Evolutionary conservation across 352 stramenopile genomes (phyloP).

Genomic region (Pythium coloratum): DNA sequence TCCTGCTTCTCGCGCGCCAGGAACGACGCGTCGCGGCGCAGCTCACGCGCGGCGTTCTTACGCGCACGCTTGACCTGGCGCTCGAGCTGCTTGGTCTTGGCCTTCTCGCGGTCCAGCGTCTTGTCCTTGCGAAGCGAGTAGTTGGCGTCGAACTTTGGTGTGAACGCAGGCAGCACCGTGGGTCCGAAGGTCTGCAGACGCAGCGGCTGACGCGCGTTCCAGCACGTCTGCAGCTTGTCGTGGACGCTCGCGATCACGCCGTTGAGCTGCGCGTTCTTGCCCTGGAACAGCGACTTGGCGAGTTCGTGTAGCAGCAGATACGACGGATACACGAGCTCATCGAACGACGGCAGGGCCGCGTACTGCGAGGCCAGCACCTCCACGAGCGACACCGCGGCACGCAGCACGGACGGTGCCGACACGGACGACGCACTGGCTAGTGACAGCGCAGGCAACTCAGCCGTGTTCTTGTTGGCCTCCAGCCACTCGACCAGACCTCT

Average conservation of each 20-base stretch:
- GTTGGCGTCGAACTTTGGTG: constrained; percentile 90
- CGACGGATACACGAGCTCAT: constrained; percentile 73
- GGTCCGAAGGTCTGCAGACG: constrained; percentile 78
- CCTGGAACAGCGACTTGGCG: constrained; percentile 37
- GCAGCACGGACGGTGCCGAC: constrained; percentile 46
- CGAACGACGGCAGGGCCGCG: constrained; percentile 60
- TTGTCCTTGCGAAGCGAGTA: constrained; percentile 93
- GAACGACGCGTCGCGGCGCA: constrained; percentile 94
- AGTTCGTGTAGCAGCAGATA: constrained; percentile 72
- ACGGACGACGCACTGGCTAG: constrained; percentile 44
- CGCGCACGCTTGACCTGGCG: constrained; percentile 96
- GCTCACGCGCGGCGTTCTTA: constrained; percentile 94
- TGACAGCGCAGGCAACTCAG: constrained; percentile 41
- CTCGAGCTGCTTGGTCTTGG: constrained; percentile 90
- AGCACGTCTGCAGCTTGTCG: constrained; percentile 44
- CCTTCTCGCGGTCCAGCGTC: constrained; percentile 73
- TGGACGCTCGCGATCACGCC: constrained; percentile 50
- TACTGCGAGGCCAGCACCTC: constrained; percentile 55
- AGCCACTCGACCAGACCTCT: constrained; percentile 47
- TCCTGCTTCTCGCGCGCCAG: constrained; percentile 92
- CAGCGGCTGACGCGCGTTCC: constrained; percentile 52
- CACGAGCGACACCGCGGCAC: constrained; percentile 46
- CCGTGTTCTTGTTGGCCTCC: constrained; percentile 6
- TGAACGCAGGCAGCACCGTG: constrained; percentile 73
- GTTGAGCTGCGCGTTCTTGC: constrained; percentile 40